Evolutionary conservation across 805 yeast species (phyloP).

Genomic region (Schizosaccharomyces japonicus): DNA sequence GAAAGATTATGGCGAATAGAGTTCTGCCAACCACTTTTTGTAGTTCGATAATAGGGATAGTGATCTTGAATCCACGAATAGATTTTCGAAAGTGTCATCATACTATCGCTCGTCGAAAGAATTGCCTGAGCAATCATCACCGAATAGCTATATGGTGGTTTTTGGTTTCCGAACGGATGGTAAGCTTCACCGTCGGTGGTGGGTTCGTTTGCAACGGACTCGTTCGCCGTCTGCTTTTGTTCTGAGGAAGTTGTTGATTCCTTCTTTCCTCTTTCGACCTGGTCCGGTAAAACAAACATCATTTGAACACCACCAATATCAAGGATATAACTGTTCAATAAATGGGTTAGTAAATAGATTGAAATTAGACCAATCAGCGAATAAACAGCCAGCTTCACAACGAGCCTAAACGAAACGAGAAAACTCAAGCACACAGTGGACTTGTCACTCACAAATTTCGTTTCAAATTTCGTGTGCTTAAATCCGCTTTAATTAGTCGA

Average conservation of each 20-base stretch:
- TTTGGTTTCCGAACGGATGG: slow-evolving; percentile 27
- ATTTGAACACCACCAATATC: slow-evolving; percentile 95
- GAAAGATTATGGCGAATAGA: slow-evolving; percentile 88
- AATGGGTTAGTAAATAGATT: too few relatives aligned
- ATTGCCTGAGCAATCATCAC: slow-evolving; percentile 97
- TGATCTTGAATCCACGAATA: slow-evolving; percentile 72
- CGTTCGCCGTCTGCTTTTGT: slow-evolving; percentile 5
- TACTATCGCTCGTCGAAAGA: slow-evolving; percentile 65
- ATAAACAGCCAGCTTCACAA: too few relatives aligned
- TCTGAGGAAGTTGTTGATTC: too few relatives aligned
- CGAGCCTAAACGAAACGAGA: too few relatives aligned
- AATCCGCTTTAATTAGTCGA: too few relatives aligned
- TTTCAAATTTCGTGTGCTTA: too few relatives aligned
- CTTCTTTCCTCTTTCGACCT: slow-evolving; percentile 8
- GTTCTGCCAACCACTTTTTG: slow-evolving; percentile 96
- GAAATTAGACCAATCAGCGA: too few relatives aligned
- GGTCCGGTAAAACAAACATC: slow-evolving; percentile 92
- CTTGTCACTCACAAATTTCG: too few relatives aligned
- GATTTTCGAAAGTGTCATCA: slow-evolving; percentile 70
- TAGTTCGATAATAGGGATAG: slow-evolving; percentile 75
- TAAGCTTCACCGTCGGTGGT: neutral
- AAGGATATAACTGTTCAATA: slow-evolving; percentile 29
- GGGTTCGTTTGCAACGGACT: neutral
- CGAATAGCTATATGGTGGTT: slow-evolving; percentile 92
- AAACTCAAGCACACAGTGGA: too few relatives aligned